Percentiles rank a stretch among this genome's conserved stretches.
Conservation (phyloP, 164 flowering plant species). For the Amborella trichopoda region DNA sequence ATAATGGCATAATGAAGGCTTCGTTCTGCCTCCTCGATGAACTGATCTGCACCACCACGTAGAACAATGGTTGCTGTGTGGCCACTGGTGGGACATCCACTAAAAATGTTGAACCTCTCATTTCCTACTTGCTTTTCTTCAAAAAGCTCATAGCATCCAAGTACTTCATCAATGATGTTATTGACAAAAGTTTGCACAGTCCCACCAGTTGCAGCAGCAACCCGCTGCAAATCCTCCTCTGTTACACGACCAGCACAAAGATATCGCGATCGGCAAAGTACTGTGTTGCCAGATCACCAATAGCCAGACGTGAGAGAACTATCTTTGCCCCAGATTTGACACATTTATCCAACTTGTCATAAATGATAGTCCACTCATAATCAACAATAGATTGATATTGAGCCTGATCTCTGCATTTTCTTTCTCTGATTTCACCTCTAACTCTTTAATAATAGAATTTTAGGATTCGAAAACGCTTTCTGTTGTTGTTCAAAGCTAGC, state of each 20-base stretch:
- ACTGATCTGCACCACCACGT: slow-evolving; percentile 99
- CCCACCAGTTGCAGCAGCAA: slow-evolving; percentile 97
- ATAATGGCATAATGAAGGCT: slow-evolving; percentile 98
- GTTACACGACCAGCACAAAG: slow-evolving; percentile 99
- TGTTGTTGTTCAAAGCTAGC: slow-evolving; percentile 99
- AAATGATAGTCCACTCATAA: slow-evolving; percentile 99
- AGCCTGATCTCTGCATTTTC: slow-evolving; percentile 99
- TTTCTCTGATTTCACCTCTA: slow-evolving; percentile 97
- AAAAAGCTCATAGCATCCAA: slow-evolving; percentile 86
- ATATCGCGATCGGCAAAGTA: slow-evolving; percentile 99
- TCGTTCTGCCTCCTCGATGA: slow-evolving; percentile 98
- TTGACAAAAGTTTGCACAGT: slow-evolving; percentile 94
- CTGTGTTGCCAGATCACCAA: slow-evolving; percentile 98
- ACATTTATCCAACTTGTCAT: slow-evolving; percentile 97
- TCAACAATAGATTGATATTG: slow-evolving; percentile 98
- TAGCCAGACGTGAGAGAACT: slow-evolving; percentile 88
- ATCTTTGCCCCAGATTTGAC: slow-evolving; percentile 91
- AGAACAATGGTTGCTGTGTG: slow-evolving; percentile 93
- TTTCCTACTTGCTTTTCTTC: slow-evolving; percentile 98
- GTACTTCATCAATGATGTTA: slow-evolving; percentile 92
- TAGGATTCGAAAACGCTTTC: slow-evolving; percentile 77
- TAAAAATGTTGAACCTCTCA: slow-evolving; percentile 91
- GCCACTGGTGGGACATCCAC: slow-evolving; percentile 93
- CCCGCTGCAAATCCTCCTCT: slow-evolving; percentile 90
- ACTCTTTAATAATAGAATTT: slow-evolving; percentile 81